Evolutionary conservation across 2,329 filamentous ascomycete species (phyloP).

Genomic region (Fusarium scirpi): DNA sequence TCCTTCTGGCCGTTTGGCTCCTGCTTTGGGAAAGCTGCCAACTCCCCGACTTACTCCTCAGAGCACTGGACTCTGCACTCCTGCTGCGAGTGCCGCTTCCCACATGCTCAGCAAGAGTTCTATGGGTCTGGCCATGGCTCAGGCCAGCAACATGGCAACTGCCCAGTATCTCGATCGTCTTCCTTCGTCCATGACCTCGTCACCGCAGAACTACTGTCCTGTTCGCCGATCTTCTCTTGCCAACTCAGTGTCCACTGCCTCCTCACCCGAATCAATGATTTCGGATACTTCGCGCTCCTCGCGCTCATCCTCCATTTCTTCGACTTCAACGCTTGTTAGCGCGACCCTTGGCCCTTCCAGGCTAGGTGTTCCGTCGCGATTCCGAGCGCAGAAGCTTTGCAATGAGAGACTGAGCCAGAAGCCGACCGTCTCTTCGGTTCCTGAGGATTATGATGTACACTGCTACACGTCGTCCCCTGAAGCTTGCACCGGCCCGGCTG

Average conservation of each 20-base stretch:
- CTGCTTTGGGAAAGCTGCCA: slow-evolving; percentile 67
- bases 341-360: slow-evolving; percentile 66
- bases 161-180: slow-evolving; percentile 66
- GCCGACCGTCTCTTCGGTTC: slow-evolving; percentile 67
- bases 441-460: slow-evolving; percentile 66
- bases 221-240: slow-evolving; percentile 72
- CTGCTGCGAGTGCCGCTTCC: slow-evolving; percentile 67
- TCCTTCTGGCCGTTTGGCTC: slow-evolving; percentile 61
- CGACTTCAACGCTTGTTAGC: slow-evolving; percentile 69
- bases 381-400: slow-evolving; percentile 69
- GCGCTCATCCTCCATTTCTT: slow-evolving; percentile 74
- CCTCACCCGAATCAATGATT: slow-evolving; percentile 76
- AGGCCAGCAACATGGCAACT: slow-evolving; percentile 60
- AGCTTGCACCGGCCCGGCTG: slow-evolving; percentile 65
- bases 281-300: slow-evolving; percentile 72
- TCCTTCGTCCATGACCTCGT: slow-evolving; percentile 61
- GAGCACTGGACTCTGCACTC: slow-evolving; percentile 67
- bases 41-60: slow-evolving; percentile 71
- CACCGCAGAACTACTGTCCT: slow-evolving; percentile 63
- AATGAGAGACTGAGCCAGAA: slow-evolving; percentile 67
- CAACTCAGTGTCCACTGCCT: slow-evolving; percentile 71
- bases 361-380: slow-evolving; percentile 71
- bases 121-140: slow-evolving; percentile 71
- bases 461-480: slow-evolving; percentile 68
- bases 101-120: slow-evolving; percentile 62